Evolutionary conservation across 352 stramenopile genomes (phyloP).

Genomic region (Phytopythium ostracodes): DNA sequence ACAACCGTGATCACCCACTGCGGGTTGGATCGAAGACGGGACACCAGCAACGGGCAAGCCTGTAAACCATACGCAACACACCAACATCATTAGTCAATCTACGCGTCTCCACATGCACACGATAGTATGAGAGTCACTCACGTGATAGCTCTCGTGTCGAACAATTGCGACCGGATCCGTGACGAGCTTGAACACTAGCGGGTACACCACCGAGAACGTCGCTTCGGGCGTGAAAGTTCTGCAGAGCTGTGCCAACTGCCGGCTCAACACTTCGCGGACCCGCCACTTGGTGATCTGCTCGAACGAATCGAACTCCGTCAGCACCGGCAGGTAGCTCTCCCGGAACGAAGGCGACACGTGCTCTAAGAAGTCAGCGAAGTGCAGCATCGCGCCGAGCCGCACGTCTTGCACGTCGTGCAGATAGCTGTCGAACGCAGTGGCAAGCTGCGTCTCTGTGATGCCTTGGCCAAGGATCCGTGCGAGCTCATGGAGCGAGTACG

Average conservation of each 20-base stretch:
- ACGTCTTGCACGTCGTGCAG: slow-evolving; percentile 81
- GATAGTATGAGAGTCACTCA: too few relatives aligned
- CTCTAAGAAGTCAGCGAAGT: slow-evolving; percentile 85
- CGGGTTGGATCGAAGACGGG: slow-evolving; percentile 32
- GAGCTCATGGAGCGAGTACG: slow-evolving; percentile 89
- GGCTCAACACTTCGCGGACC: slow-evolving; percentile 68
- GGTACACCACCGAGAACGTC: slow-evolving; percentile 75
- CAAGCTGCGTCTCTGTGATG: slow-evolving; percentile 74
- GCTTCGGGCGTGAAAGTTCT: slow-evolving; percentile 60
- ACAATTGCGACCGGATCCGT: slow-evolving; percentile 72
- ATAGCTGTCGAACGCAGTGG: slow-evolving; percentile 82
- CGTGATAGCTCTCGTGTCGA: slow-evolving; percentile 64
- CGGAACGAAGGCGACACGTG: slow-evolving; percentile 65
- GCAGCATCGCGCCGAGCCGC: slow-evolving; percentile 73
- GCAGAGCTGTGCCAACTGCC: slow-evolving; percentile 71
- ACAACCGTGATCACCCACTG: slow-evolving; percentile 48
- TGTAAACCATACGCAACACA: slow-evolving; percentile 14
- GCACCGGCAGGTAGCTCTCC: slow-evolving; percentile 74
- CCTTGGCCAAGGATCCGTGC: slow-evolving; percentile 76
- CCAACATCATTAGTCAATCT: slow-evolving; percentile 6
- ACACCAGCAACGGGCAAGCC: slow-evolving; percentile 64
- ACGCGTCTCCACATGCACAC: too few relatives aligned
- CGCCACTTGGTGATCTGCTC: slow-evolving; percentile 84
- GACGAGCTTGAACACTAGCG: slow-evolving; percentile 70
- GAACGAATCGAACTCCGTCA: slow-evolving; percentile 60